Conservation (phyloP, 2,329 filamentous ascomycete genomes). For the Metarhizium humberi region DNA sequence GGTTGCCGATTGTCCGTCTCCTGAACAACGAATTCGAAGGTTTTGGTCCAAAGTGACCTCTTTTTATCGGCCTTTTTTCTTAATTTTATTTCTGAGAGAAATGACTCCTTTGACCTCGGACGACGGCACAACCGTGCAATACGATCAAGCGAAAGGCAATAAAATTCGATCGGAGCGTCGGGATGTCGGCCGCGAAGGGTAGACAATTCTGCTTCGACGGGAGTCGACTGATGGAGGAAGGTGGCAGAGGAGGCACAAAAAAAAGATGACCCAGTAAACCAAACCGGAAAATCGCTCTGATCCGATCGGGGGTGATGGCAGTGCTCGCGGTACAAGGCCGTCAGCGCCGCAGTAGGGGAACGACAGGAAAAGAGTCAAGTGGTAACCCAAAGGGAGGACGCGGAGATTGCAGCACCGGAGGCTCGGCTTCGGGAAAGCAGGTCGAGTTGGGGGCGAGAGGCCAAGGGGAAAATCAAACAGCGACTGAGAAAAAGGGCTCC, state of each 20-base stretch:
- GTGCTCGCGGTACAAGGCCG: not conserved
- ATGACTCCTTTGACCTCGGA: not conserved
- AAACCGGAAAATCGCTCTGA: slow-evolving; percentile 1
- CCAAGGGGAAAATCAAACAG: slow-evolving; percentile 1
- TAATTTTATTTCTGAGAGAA: not conserved
- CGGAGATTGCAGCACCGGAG: not conserved
- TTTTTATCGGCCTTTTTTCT: not conserved
- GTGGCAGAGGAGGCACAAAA: not conserved
- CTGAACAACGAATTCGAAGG: not conserved
- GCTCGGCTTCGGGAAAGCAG: slow-evolving; percentile 1
- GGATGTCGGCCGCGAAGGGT: not conserved
- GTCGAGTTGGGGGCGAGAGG: slow-evolving; percentile 1
- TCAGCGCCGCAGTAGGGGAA: slow-evolving; percentile 1
- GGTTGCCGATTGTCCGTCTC: not conserved
- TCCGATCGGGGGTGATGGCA: slow-evolving; percentile 1
- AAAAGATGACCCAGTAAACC: not conserved
- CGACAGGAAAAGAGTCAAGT: not conserved
- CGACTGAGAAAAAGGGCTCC: slow-evolving; percentile 1
- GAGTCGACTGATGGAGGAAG: not conserved
- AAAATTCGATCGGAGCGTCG: not conserved
- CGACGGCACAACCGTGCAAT: not conserved
- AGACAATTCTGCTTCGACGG: not conserved
- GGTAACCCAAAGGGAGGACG: not conserved
- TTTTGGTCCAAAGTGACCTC: not conserved
- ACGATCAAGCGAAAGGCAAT: not conserved